Conservation (phyloP, 1,284 basidiomycete species). For the Moesziomyces parantarcticus region DNA sequence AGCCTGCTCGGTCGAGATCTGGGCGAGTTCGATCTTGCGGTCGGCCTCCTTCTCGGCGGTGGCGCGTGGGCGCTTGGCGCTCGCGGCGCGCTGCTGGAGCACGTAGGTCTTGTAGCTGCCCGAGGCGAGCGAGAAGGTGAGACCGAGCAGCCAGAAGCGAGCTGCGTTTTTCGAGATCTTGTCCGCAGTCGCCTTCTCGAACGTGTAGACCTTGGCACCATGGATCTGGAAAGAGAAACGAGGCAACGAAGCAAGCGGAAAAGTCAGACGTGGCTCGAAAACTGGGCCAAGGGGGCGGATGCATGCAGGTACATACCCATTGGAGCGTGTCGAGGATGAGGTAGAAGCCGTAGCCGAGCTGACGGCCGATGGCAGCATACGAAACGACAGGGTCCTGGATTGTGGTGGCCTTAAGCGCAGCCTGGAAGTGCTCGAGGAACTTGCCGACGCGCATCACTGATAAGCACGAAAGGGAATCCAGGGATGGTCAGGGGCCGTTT, state of each 20-base stretch:
- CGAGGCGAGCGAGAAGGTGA: constrained; percentile 59
- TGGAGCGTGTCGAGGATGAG: constrained; percentile 70
- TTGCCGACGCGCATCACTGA: constrained; percentile 89
- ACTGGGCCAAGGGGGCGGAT: too few species aligned
- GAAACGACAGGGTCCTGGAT: constrained; percentile 78
- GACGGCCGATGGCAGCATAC: constrained; percentile 82
- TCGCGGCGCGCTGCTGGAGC: constrained; percentile 55
- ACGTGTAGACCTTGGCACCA: constrained; percentile 64
- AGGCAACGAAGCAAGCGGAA: constrained; percentile 67
- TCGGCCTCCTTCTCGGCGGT: constrained; percentile 77
- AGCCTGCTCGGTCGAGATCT: constrained; percentile 76
- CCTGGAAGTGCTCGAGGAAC: constrained; percentile 92
- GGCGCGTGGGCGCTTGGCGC: constrained; percentile 64
- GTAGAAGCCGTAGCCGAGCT: constrained; percentile 91
- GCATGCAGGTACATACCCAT: constrained; percentile 34
- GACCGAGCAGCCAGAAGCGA: constrained; percentile 88
- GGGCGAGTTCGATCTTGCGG: constrained; percentile 74
- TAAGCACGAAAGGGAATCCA: not conserved
- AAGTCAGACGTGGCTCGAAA: not conserved
- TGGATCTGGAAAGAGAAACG: constrained; percentile 68
- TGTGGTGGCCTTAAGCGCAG: constrained; percentile 81
- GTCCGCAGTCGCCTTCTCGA: constrained; percentile 75
- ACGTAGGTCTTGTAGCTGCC: constrained; percentile 66
- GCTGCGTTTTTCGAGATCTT: constrained; percentile 80
- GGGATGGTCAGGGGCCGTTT: too few species aligned